Base-by-base conservation (phyloP, 2,329 filamentous ascomycete species). In the Monilinia polystroma region DNA sequence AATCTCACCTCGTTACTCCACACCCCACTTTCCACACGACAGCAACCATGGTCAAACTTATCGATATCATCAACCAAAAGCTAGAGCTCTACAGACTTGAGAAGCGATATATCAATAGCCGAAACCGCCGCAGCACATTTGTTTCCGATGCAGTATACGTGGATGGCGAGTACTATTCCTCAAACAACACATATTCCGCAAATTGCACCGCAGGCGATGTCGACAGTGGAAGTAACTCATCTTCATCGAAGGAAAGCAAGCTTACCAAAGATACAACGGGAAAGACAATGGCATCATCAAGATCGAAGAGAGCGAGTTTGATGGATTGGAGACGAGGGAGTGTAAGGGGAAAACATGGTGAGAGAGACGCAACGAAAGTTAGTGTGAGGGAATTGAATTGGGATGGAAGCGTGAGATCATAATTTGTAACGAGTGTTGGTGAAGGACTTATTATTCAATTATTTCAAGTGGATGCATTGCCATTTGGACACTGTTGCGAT, bases 21-120 rank as follows among this genome's bases (percentile, higher is more conserved):
- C 64, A 23, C 52, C 47, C 38, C 45, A 43, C 38, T 43, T n/a
- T 43, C 38, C 59, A 63, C 35, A 29, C 63, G 41, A 49, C 58
- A 69, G 66, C 65, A 70, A 73, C 49, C 60, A 73, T 73, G 74
- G 55, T 41, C 26, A 81, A 81, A 73, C 75, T 88, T 74, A 75
- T 89, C 73, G 82, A 86, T 68, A 83, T 84, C 77, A 84, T 88
- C 77, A 83, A 88, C 73, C 83, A 85, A 68, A 87, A 90, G 83
- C 82, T 96, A 75, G 93, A 98, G 83, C 87, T 98, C 76, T 95
- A 96, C 84, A 91, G 93, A 60, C 89, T 98, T 72, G 94, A 98
- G 82, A 90, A 97, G 81, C 90, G 92, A 74, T 98, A 98, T 83
- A 96, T 93, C 63, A 90, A 90, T 75, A 90, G 92, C 77, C 92